Evolutionary conservation across 2,329 filamentous ascomycete genomes (phyloP).

Genomic region (Aspergillus neoniger): DNA sequence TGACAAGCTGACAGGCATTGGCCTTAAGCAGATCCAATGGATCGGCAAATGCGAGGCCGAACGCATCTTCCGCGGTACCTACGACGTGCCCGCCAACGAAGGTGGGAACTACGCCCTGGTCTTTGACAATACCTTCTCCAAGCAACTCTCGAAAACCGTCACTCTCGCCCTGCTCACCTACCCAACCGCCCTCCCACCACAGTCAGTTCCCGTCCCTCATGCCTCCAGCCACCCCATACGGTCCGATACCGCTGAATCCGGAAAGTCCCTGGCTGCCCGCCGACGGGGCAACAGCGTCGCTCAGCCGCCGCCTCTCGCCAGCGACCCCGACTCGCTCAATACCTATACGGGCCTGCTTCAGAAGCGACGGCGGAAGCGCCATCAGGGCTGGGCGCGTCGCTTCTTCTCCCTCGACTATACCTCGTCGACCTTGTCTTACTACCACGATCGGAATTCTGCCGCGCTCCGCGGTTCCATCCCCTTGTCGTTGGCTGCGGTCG

Average conservation of each 20-base stretch:
- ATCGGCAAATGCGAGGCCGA: slow-evolving; percentile 94
- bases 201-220: slow-evolving; percentile 47
- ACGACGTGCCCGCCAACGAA: slow-evolving; percentile 72
- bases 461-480: slow-evolving; percentile 90
- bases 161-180: slow-evolving; percentile 95
- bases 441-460: slow-evolving; percentile 90
- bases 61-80: slow-evolving; percentile 87
- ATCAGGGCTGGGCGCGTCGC: slow-evolving; percentile 86
- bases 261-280: slow-evolving; percentile 43
- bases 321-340: slow-evolving; percentile 41
- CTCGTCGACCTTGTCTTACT: slow-evolving; percentile 93
- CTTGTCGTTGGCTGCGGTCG: slow-evolving; percentile 84
- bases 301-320: slow-evolving; percentile 26
- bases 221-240: slow-evolving; percentile 43
- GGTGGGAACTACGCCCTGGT: slow-evolving; percentile 95
- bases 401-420: slow-evolving; percentile 97
- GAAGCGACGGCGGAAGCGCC: slow-evolving; percentile 89
- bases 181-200: slow-evolving; percentile 66
- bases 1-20: slow-evolving; percentile 64
- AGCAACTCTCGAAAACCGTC: slow-evolving; percentile 88
- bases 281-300: slow-evolving; percentile 33
- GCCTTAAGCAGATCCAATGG: slow-evolving; percentile 70
- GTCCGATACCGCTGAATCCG: slow-evolving; percentile 54
- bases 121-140: slow-evolving; percentile 98
- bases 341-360: slow-evolving; percentile 83